Base-by-base conservation (phyloP, 1,284 basidiomycete genomes). In the Ceratobasidium sp. region DNA sequence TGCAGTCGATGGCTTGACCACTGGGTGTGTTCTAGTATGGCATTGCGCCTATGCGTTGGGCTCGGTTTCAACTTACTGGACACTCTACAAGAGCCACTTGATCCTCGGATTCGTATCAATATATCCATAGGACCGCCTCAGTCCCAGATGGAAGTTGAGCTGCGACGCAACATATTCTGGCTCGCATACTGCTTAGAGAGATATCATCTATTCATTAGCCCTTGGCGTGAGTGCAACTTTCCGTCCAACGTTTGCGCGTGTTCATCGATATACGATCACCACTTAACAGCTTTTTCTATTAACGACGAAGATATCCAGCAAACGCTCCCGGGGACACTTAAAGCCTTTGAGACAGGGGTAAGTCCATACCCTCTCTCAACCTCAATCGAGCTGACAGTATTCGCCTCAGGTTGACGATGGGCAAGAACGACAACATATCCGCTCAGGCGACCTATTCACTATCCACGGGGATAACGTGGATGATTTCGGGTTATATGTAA, bases 241-340 rank as follows among this genome's bases (percentile, higher is more conserved):
- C 11, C 11, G 36, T 41, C 36, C 11, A 11, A 41, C 11, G 11
- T 41, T 41, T 41, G 4, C 11, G 36, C 36, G 11, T 4, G 36
- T 11, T 41, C 11, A 41, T 41, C 11, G 11, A 11, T 41, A 41
- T 41, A 11, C 11, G 11, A 41, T 11, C 36, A 41, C 11, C 11
- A 11, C 36, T 41, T 41, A 11, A 41, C 11, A 71, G 67, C 56
- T 22, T 29, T 71, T 27, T 45, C 47, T n/a, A 31, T 71, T 8
- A 76, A 45, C 44, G 76, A 77, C 29, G 76, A 75, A 44, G 76
- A 77, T 36, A 72, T 76, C 47, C 59, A 50, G 17, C 76, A 77
- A 47, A 72, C 53, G 24, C 53, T 77, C 11, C 76, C 76, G 19
- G 60, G 72, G 24, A 66, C 57, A 27, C 48, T 69, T 0, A 41